Base-by-base conservation (phyloP, 1,139 yeast genomes). In the Candida smagusa region DNA sequence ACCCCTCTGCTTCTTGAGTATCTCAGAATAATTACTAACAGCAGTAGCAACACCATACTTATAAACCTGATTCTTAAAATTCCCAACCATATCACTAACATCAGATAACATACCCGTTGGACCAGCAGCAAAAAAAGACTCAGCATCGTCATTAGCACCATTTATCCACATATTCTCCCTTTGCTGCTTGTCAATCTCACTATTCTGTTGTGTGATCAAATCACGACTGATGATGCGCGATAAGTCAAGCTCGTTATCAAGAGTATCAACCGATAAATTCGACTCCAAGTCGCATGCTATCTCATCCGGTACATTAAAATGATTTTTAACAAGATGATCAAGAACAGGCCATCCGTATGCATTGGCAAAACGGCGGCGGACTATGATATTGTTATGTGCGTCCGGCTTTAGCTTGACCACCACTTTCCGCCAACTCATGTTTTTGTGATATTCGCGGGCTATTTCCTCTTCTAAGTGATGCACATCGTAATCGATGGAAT, bases 281-380 rank as follows among this genome's bases (percentile, higher is more conserved):
- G 13, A 9, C 8, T 21, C 28, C 8, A 19, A 21, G 2, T 22
- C 26, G 6, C 19, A 29, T 4, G 25, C 25, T 4, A 23, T 21
- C 11, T 34, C 32, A 23, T 22, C 25, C 22, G 12, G 23, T 4
- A 11, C 16, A 9, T 24, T 67, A 55, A 86, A 86, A 59, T 85
- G 94, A 39, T 77, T 73, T 12, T 72, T 62, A 1, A 84, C 86
- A 45, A 92, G 52, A 59, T 92, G 97, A 37, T 84, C 86, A 26
- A 92, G 72, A 0, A 89, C 96, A 0, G 87, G 89, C 96, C 97
- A 90, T 1, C 99, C 99, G 61, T 84, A 89, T 0, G 97, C 95
- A 64, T 92, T 92, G 8, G 95, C 82, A 66, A 87, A 92, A 43
- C 90, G 65, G 50, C 99, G 70, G 45, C 99, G 67, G 1, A 92